Conservation (phyloP, 2,329 filamentous ascomycete genomes). For the Xylariomycetidae sp. region DNA sequence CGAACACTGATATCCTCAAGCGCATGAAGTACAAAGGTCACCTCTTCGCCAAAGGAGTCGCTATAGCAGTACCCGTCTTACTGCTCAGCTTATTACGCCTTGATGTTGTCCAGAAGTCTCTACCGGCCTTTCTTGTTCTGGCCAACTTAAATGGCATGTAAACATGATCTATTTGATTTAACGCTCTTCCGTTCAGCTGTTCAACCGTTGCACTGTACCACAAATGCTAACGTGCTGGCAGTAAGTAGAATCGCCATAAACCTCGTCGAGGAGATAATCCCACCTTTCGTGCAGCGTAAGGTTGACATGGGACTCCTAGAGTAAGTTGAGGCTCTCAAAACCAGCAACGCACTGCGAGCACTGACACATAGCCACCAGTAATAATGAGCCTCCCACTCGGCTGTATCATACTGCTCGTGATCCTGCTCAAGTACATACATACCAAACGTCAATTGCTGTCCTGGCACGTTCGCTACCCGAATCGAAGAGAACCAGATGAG, state of each 20-base stretch:
- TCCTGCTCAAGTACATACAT: conserved; percentile 34
- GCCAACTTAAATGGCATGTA: conserved; percentile 33
- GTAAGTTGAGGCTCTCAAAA: background rate
- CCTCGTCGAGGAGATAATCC: too few relatives aligned
- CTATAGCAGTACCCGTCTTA: conserved; percentile 31
- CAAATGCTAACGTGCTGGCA: too few relatives aligned
- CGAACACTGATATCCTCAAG: conserved; percentile 21
- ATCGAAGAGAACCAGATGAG: conserved; percentile 18
- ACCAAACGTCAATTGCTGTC: conserved; percentile 27
- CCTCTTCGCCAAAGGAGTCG: conserved; percentile 28
- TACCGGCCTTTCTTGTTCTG: conserved; percentile 28
- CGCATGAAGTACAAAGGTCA: conserved; percentile 20
- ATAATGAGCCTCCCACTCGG: conserved; percentile 28
- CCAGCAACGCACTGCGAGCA: background rate
- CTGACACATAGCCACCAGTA: conserved; percentile 21
- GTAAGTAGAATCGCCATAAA: too few relatives aligned
- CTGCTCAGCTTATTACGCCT: conserved; percentile 29
- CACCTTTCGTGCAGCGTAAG: too few relatives aligned
- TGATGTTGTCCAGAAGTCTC: conserved; percentile 21
- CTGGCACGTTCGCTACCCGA: conserved; percentile 22
- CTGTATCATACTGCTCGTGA: conserved; percentile 29
- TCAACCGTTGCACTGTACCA: too few relatives aligned
- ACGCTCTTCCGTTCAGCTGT: too few relatives aligned
- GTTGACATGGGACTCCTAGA: conserved; percentile 2
- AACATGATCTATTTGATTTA: too few relatives aligned